Conservation (phyloP, 345 rosid species). For the Nephelium lappaceum region DNA sequence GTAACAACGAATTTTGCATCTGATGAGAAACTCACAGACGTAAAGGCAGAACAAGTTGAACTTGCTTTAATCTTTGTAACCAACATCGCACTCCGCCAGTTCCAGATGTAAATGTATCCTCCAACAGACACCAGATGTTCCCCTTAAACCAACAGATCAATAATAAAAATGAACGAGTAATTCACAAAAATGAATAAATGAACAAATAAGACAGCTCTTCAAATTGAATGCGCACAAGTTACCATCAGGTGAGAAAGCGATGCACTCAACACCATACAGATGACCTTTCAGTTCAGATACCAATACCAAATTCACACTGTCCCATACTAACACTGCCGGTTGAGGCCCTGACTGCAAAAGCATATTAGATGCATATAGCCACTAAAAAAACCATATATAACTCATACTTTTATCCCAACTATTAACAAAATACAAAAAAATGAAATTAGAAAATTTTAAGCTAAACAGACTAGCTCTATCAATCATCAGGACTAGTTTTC, state of each 20-base stretch:
- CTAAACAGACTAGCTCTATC: not conserved
- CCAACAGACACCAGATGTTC: conserved; percentile 78
- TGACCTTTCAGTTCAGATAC: conserved; percentile 79
- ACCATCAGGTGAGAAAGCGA: conserved; percentile 87
- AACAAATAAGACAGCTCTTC: not conserved
- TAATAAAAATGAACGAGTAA: not conserved
- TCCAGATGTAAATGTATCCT: conserved; percentile 84
- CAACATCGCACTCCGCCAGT: conserved; percentile 60
- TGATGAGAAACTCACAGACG: conserved; percentile 67
- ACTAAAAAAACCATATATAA: not conserved
- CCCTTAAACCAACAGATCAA: conserved; percentile 39
- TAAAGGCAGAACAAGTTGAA: conserved; percentile 55
- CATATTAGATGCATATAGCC: conserved; percentile 27
- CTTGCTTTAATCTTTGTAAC: conserved; percentile 73
- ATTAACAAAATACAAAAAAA: not conserved
- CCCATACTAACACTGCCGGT: conserved; percentile 86
- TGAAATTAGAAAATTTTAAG: not conserved
- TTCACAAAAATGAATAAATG: not conserved
- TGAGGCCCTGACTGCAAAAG: conserved; percentile 65
- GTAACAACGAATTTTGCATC: conserved; percentile 67
- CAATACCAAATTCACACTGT: conserved; percentile 41
- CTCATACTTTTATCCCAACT: not conserved
- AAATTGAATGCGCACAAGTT: conserved; percentile 24
- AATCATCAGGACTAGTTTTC: not conserved
- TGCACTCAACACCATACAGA: conserved; percentile 70